Evolutionary conservation across 2,329 filamentous ascomycete species (phyloP).

Genomic region (Calonectria pseudoreteaudii): DNA sequence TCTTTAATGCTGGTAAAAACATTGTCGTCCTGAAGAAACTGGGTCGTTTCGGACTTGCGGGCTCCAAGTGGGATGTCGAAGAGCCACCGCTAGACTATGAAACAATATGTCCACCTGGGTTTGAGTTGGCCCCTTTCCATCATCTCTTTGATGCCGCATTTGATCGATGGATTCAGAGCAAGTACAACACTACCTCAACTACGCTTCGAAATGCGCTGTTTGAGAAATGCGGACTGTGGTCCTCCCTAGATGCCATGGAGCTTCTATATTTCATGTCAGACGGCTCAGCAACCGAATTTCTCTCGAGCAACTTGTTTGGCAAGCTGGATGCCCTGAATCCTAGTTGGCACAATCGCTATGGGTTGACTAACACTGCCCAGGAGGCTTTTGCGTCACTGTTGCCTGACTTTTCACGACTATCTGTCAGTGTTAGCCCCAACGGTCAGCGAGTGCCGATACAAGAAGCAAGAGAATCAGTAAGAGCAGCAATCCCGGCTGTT

Average conservation of each 20-base stretch:
- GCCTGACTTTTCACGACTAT: conserved; percentile 69
- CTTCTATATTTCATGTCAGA: conserved; percentile 82
- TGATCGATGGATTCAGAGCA: conserved; percentile 79
- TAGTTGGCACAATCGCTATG: conserved; percentile 84
- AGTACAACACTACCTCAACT: conserved; percentile 76
- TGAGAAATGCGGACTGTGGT: conserved; percentile 74
- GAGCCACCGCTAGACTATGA: conserved; percentile 68
- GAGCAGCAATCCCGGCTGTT: conserved; percentile 68
- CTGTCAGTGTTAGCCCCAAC: conserved; percentile 63
- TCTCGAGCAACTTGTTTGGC: conserved; percentile 79
- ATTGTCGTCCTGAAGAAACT: conserved; percentile 85
- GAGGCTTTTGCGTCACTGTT: conserved; percentile 73
- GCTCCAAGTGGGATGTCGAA: conserved; percentile 41
- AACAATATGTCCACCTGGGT: conserved; percentile 61
- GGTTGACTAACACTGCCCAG: conserved; percentile 81
- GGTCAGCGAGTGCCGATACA: conserved; percentile 56
- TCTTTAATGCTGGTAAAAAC: conserved; percentile 91
- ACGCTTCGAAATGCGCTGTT: conserved; percentile 76
- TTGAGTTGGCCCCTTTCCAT: conserved; percentile 74
- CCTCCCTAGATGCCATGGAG: conserved; percentile 74
- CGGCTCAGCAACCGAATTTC: conserved; percentile 73
- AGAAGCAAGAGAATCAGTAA: conserved; percentile 68
- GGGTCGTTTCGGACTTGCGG: conserved; percentile 60
- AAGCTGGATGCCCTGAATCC: conserved; percentile 72
- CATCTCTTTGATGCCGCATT: conserved; percentile 81